phyloP scores from a whole-genome alignment of 179 eudicot genomes.

The Dionaea muscipula region DNA sequence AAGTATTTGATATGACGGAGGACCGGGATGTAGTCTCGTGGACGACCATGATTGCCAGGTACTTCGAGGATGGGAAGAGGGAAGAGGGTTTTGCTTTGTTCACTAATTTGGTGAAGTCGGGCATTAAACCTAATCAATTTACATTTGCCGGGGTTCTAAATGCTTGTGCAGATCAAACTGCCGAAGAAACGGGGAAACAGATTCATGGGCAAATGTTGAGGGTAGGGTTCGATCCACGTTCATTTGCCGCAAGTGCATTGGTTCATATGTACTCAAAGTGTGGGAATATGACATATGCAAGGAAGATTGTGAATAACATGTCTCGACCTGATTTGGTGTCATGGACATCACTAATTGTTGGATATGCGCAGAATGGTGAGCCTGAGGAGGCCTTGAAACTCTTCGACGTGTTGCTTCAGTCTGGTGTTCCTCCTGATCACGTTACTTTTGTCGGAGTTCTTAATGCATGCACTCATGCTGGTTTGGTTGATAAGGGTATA shows the following conservation, averaged over 20 bases:
- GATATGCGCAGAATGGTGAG: constrained; percentile 63
- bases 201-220: constrained; percentile 58
- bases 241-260: constrained; percentile 58
- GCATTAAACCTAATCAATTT: constrained; percentile 46
- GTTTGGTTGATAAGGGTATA: constrained; percentile 62
- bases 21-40: constrained; percentile 62
- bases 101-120: constrained; percentile 33
- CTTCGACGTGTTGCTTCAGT: constrained; percentile 42
- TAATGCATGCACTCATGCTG: constrained; percentile 75
- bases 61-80: constrained; percentile 56
- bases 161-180: constrained; percentile 52
- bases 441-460: constrained; percentile 67
- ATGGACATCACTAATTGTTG: constrained; percentile 65
- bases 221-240: constrained; percentile 31
- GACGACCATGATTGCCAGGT: constrained; percentile 66
- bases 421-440: constrained; percentile 55
- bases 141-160: constrained; percentile 57
- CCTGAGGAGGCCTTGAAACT: constrained; percentile 47
- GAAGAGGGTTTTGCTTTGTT: constrained; percentile 46
- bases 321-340: constrained; percentile 50
- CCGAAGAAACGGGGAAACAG: constrained; percentile 44
- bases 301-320: constrained; percentile 30
- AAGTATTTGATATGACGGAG: constrained; percentile 37
- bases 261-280: constrained; percentile 73
- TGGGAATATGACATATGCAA: constrained; percentile 50